Evolutionary conservation across 768 basidiomycete species (phyloP), one percentile per base, ranked within the genome.

Genomic region (Pleurotus giganteus): DNA sequence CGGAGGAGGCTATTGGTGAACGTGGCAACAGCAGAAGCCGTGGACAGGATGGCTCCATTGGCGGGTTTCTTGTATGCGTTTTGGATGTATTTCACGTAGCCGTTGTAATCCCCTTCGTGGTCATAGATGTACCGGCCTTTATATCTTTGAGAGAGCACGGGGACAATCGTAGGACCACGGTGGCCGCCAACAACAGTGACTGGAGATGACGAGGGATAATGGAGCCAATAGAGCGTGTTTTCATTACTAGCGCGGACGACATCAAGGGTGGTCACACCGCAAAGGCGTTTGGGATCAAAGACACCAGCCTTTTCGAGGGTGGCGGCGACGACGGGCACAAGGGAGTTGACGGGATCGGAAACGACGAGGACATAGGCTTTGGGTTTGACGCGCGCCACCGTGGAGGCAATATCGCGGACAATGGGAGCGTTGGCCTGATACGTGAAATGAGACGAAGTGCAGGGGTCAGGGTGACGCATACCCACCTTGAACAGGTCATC

Each of bases 31-130:
- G 96, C 91, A 64, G 88, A 92, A 1, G 93, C 94, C 94, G 96
- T 97, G 31, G 91, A 93, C 55, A 96, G 85, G 23, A 94, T 96
- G 4, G 94, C 94, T 52, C 90, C 95, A 80, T 97, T 88, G 67
- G 98, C 95, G 59, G 97, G 95, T 74, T 98, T 95, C 65, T 99
- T 96, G 73, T 96, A 96, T 68, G 95, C 96, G 63, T 84, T 98
- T 70, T 99, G 96, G 68, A 98, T 98, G 54, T 96, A 84, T 76
- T 96, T 74, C 54, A 99, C 88, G 59, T 98, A 80, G 67, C 85
- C 83, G 27, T 82, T 78, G 66, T 88, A 89, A 31, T 69, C 77
- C 69, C 92, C 90, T n/a, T n/a, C n/a, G n/a, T n/a, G n/a, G 57
- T 90, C 89, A 44, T 77, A 73, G 66, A 98, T 74, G n/a, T 64